Evolutionary conservation across 768 basidiomycete genomes (phyloP), one percentile per base, ranked within the genome.

Genomic region (Russula foetens): DNA sequence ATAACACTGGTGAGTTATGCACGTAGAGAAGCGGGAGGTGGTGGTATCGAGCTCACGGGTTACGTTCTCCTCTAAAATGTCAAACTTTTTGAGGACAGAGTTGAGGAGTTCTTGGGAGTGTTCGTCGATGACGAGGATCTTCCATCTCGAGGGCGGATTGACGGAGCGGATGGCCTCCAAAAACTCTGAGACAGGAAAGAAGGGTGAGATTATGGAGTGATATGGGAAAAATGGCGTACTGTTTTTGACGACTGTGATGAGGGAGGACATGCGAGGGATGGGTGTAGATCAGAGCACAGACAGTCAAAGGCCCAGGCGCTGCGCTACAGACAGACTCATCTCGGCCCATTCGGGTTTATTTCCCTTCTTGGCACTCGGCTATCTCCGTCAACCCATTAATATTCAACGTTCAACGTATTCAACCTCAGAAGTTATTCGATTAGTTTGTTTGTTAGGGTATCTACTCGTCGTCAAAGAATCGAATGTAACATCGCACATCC

Each of bases 111-210:
- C 84, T 73, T 94, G 87, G 26, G 94, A 87, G 74, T 91, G 83
- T 65, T 94, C 92, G 72, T 99, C 97, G 55, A 98, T 90, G 60
- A 99, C 93, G 46, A 98, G 83, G 67, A 97, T 89, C 82, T 99
- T 99, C 97, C 97, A 99, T 80, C 84, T 77, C 59, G 83, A 84
- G 21, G 88, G 84, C 2, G 95, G 91, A 69, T 88, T 84, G 49
- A 92, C 91, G 47, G 90, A 90, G 71, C 89, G 81, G 68, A 96
- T 87, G 19, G 89, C 85, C 51, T 92, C 89, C 63, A 95, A 79
- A 71, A 95, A 93, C 70, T 88, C 92, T 95, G 68, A 7, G n/a
- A 60, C 26, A 31, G 21, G 21, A 56, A 33, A 39, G 11, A 35
- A 39, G 60, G 64, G 52, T 44, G 53, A 24, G 47, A 35, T 26